Conservation (phyloP, 768 basidiomycete species). For the Multifurca ochricompacta region DNA sequence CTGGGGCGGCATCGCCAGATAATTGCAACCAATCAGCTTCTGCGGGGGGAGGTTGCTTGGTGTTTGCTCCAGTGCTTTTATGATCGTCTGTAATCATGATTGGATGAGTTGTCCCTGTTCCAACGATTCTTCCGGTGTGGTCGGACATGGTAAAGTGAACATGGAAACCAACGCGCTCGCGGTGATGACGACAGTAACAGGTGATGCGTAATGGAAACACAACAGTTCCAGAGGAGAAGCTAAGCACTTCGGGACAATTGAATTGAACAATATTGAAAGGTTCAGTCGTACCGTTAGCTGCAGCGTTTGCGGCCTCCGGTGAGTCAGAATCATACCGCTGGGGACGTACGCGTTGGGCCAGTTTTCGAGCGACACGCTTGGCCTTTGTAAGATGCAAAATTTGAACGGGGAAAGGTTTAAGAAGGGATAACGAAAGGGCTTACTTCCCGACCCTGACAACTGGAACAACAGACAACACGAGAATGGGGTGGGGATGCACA, state of each 20-base stretch:
- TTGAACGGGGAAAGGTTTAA: slow-evolving; percentile 11
- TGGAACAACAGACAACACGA: slow-evolving; percentile 75
- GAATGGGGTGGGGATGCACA: slow-evolving; percentile 76
- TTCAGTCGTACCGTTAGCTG: slow-evolving; percentile 51
- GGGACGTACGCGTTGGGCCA: slow-evolving; percentile 77
- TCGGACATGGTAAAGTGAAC: slow-evolving; percentile 85
- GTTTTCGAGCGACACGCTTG: slow-evolving; percentile 83
- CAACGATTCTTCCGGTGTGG: slow-evolving; percentile 68
- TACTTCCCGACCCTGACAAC: slow-evolving; percentile 83
- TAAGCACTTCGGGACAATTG: slow-evolving; percentile 85
- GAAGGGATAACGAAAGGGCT: slow-evolving; percentile 21
- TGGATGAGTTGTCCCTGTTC: slow-evolving; percentile 72
- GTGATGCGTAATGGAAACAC: slow-evolving; percentile 92
- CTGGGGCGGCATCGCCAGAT: slow-evolving; percentile 6
- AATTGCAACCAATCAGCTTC: slow-evolving; percentile 44
- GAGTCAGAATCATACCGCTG: slow-evolving; percentile 70
- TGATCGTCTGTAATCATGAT: slow-evolving; percentile 99
- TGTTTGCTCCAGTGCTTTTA: slow-evolving; percentile 54
- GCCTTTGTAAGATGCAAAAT: slow-evolving; percentile 40
- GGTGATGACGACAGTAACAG: slow-evolving; percentile 97
- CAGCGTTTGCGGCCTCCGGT: slow-evolving; percentile 36
- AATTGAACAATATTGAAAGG: slow-evolving; percentile 88
- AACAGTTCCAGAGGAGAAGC: slow-evolving; percentile 80
- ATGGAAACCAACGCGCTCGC: slow-evolving; percentile 92
- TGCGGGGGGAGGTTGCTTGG: slow-evolving; percentile 19